These are phyloP conservation scores for Dendrostoma leiphaemia DNA, from an alignment of 2,329 filamentous ascomycete species.

Conservation along the genomic window DNA sequence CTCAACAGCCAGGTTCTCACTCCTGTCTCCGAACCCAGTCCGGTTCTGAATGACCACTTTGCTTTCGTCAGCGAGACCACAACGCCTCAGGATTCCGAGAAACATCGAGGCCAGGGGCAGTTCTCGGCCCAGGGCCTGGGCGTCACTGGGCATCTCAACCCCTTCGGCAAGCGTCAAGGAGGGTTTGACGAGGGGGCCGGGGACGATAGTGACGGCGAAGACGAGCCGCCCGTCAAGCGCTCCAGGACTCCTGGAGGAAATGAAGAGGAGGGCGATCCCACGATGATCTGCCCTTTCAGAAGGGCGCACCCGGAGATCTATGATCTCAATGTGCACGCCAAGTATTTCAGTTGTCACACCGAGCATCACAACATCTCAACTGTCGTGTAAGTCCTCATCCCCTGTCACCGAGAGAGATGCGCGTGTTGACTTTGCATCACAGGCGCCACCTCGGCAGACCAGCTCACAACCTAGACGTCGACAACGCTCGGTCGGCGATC, in stretches of 20 bases:
- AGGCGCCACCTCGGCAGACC: constrained; percentile 30
- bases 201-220: constrained; percentile 14
- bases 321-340: constrained; percentile 25
- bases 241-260: constrained; percentile 18
- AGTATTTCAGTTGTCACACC: constrained; percentile 31
- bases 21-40: constrained; percentile 15
- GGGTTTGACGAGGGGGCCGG: constrained; percentile 3
- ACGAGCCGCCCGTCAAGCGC: constrained; percentile 19
- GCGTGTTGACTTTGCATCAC: constrained; percentile 8
- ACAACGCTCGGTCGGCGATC: constrained; percentile 20
- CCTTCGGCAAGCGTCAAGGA: constrained; percentile 10
- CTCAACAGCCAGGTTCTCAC: constrained; percentile 15
- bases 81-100: constrained; percentile 11
- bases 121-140: neutral
- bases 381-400: constrained; percentile 28
- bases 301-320: constrained; percentile 21
- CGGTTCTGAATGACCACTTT: constrained; percentile 2
- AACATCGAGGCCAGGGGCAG: neutral
- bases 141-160: neutral
- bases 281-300: constrained; percentile 25
- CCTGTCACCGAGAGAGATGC: neutral
- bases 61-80: neutral
- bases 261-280: constrained; percentile 24
- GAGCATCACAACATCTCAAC: constrained; percentile 31
- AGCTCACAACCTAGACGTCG: constrained; percentile 29